Base-by-base conservation (phyloP, 148 eudicot species). In the Diospyros lotus region DNA sequence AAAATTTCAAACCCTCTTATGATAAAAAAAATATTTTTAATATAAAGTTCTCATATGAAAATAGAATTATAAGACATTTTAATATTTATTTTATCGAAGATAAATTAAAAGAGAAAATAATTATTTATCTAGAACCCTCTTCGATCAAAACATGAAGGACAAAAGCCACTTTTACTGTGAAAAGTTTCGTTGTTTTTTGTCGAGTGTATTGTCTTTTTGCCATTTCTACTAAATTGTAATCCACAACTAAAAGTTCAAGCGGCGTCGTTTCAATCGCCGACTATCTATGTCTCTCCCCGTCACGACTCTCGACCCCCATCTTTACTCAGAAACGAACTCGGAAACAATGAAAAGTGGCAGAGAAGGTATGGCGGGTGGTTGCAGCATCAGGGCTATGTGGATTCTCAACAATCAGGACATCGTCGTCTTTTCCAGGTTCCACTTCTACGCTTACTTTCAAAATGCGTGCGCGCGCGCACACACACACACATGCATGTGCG, bases 301-400 rank as follows among this genome's bases (percentile, higher is more conserved):
- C 3, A 6, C 18, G 39, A 41, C 45, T 58, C 52, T 42, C 38
- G 5, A 9, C 38, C 15, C 4, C 42, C 76, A 40, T 73, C 38
- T 46, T 5, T 62, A 73, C 55, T 39, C 61, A 64, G 40, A 38
- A 51, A 54, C 4, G 13, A 17, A 54, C 10, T 13, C 46, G 6
- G 9, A 14, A n/a, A 5, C 5, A 17, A 5, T 38, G 46, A 41
- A 14, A 15, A 41, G 70, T n/a, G 10, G n/a, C 45, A 63, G 59
- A 42, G 50, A 44, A 58, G 64, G 53, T 48, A 86, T 86, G 89
- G 72, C 78, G 51, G 75, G 77, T 53, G 80, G 87, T 18, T 93
- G 98, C 84, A 86, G 88, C 79, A 84, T 96, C 65, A 80, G 99
- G 81, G 93, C 94, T 81, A 67, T 96, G 43, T 96, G 99, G 99